These are phyloP conservation scores for Fusarium sp. DNA, from an alignment of 2,329 filamentous ascomycete genomes.

Conservation along the genomic window DNA sequence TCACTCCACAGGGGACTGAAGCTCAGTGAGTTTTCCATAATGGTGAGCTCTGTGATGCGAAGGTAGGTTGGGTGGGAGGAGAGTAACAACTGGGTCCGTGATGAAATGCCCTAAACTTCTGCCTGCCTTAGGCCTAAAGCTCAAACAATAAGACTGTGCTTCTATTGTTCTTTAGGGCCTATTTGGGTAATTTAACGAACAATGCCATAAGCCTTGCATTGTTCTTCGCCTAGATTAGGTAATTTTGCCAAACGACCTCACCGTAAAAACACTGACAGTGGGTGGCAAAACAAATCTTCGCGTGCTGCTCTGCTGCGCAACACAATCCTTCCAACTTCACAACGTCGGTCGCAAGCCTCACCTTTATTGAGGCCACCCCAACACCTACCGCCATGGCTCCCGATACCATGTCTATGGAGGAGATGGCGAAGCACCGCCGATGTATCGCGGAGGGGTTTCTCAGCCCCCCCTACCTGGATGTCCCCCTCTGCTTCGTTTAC, in stretches of 20 bases:
- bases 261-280: no score
- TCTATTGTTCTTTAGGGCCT: not conserved
- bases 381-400: not conserved
- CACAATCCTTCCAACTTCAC: not conserved
- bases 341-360: not conserved
- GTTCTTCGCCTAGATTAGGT: not conserved
- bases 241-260: not conserved
- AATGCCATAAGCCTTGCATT: not conserved
- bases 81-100: not conserved
- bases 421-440: not conserved
- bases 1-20: constrained; percentile 38
- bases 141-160: not conserved
- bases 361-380: not conserved
- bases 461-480: not conserved
- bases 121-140: not conserved
- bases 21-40: constrained; percentile 39
- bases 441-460: not conserved
- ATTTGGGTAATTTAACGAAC: not conserved
- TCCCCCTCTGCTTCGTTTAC: constrained; percentile 27
- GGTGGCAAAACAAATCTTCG: not conserved
- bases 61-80: not conserved
- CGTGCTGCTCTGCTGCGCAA: not conserved
- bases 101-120: not conserved
- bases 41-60: not conserved
- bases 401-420: not conserved